Base-by-base conservation (phyloP, 2,329 filamentous ascomycete genomes). In the Sporothrix phasma region DNA sequence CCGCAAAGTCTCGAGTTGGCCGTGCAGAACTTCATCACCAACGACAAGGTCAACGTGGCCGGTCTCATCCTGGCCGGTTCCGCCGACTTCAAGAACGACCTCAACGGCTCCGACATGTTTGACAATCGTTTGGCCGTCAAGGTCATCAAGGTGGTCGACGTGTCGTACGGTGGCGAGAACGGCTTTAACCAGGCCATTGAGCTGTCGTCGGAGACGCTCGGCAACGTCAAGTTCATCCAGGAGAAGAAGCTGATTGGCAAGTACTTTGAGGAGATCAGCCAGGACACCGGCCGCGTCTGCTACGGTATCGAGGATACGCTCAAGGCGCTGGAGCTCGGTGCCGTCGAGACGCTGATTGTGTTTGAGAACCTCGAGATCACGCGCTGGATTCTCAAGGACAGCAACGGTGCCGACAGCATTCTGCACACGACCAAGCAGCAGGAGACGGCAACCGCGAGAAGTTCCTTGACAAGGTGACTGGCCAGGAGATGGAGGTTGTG, bases 101-200 rank as follows among this genome's bases (percentile, higher is more conserved):
- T 99, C 62, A 97, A 97, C 78, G 90, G 90, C 72, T 97, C 94
- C 66, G 94, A 99, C 77, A 83, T 99, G 83, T 99, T 99, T 76
- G 94, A 99, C 76, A 84, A 87, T 73, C 92, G 94, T 76, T 84
- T 99, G 64, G 86, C 90, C 72, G 80, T 86, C 75, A 99, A 99
- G 83, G 94, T 99, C 73, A 97, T 99, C 84, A 99, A 99, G 80
- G 90, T 99, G 51, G 95, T 99, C 41, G 94, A 99, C 76, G 95
- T 99, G 51, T 97, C 93, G 15, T 99, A 99, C 73, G 94, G 94
- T 76, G 94, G 94, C 71, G 95, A 99, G 80, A 97, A 97, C 81
- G 94, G 94, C 54, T 99, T 99, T 84, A 99, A 99, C 81, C 95
- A 99, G 80, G 94, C 94, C 66, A 99, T 99, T 69, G 94, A 99